Conservation (phyloP, 768 basidiomycete genomes). For the Mrakia hoshinonis region DNA sequence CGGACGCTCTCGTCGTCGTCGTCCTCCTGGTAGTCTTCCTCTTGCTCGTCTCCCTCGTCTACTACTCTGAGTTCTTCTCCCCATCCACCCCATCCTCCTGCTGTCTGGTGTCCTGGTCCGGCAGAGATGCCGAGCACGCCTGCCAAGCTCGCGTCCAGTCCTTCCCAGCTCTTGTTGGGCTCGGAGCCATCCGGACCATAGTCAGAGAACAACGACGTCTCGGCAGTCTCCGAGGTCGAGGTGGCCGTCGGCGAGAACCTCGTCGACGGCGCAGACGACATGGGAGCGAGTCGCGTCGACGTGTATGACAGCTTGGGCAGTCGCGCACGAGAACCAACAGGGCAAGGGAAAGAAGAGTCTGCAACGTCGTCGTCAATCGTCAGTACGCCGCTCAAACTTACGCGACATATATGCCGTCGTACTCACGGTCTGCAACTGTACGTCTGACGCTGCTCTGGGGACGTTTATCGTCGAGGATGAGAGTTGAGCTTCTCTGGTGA, state of each 20-base stretch:
- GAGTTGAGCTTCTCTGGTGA: too few relatives aligned
- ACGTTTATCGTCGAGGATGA: too few relatives aligned
- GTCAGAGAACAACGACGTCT: slow-evolving; percentile 8
- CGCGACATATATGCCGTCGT: too few relatives aligned
- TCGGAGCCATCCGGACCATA: neutral
- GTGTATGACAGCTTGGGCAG: slow-evolving; percentile 1
- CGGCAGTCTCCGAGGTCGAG: neutral
- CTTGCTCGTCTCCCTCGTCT: slow-evolving; percentile 7
- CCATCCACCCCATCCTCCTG: neutral
- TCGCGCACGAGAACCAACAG: neutral
- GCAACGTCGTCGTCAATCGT: too few relatives aligned
- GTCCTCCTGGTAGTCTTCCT: neutral
- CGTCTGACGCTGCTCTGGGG: too few relatives aligned
- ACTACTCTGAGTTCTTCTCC: slow-evolving; percentile 18
- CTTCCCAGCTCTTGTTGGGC: slow-evolving; percentile 10
- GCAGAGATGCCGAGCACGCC: neutral
- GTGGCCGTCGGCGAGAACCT: neutral
- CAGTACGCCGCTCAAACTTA: too few relatives aligned
- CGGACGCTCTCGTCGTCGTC: neutral
- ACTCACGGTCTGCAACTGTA: too few relatives aligned
- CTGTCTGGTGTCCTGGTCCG: neutral
- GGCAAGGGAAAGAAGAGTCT: neutral
- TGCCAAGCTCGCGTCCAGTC: neutral
- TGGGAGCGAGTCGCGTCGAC: neutral
- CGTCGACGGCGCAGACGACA: neutral